Evolutionary conservation across 441 rosid species (phyloP).

Genomic region (Theobroma grandiflorum): DNA sequence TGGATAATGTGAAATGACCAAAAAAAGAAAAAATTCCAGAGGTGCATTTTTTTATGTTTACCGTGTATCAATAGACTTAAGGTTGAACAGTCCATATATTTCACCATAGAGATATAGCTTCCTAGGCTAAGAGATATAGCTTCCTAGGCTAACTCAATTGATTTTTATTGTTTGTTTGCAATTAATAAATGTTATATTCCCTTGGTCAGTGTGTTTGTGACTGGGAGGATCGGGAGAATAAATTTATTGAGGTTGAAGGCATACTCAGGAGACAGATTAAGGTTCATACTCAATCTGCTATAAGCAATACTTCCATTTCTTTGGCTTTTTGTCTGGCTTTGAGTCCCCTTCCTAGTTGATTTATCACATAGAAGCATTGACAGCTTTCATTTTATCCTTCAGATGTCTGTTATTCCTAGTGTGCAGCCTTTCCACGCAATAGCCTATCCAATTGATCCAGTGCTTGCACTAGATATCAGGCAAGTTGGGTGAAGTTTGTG

Average conservation of each 20-base stretch:
- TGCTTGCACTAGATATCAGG: slow-evolving; percentile 99
- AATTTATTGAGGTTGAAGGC: slow-evolving; percentile 89
- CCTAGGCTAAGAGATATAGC: neutral
- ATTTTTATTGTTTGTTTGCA: neutral
- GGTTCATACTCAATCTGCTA: slow-evolving; percentile 45
- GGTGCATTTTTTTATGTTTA: neutral
- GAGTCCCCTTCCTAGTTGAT: slow-evolving; percentile 14
- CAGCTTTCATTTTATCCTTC: slow-evolving; percentile 24
- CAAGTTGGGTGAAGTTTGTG: slow-evolving; percentile 29
- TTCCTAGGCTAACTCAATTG: slow-evolving; percentile 2
- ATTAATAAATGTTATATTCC: slow-evolving; percentile 9
- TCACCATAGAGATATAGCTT: neutral
- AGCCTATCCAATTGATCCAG: slow-evolving; percentile 91
- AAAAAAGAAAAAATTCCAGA: neutral
- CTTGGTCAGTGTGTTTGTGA: slow-evolving; percentile 79
- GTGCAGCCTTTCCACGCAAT: slow-evolving; percentile 99
- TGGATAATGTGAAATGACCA: neutral
- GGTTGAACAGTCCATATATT: neutral
- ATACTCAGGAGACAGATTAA: slow-evolving; percentile 88
- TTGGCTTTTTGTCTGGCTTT: neutral
- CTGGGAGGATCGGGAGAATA: slow-evolving; percentile 94
- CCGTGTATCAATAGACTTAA: neutral
- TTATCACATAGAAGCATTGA: neutral
- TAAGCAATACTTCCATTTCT: neutral
- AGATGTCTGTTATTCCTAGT: slow-evolving; percentile 93